Conservation (phyloP, 805 yeast genomes). For the Saturnispora bothae region DNA sequence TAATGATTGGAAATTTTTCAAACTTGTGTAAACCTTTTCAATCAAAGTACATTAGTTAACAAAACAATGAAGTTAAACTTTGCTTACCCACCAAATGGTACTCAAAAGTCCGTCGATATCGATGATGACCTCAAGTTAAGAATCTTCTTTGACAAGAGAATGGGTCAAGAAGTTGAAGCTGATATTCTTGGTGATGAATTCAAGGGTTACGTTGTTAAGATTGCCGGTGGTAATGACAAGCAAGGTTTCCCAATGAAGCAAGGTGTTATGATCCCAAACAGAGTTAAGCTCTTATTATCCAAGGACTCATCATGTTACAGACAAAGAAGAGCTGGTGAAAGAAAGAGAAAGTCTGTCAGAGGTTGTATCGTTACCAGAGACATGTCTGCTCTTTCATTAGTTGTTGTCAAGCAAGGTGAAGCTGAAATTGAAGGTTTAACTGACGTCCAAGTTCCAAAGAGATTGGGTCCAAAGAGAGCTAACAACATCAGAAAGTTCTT, state of each 20-base stretch:
- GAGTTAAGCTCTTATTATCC: slow-evolving; percentile 91
- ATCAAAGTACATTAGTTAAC: not conserved
- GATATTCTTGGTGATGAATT: slow-evolving; percentile 97
- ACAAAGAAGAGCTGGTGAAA: slow-evolving; percentile 99
- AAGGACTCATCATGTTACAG: slow-evolving; percentile 98
- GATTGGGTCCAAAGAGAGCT: slow-evolving; percentile 99
- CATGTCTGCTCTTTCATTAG: slow-evolving; percentile 88
- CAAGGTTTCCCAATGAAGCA: slow-evolving; percentile 99
- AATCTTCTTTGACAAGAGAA: slow-evolving; percentile 97
- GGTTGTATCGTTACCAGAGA: slow-evolving; percentile 98
- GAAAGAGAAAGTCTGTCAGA: slow-evolving; percentile 99
- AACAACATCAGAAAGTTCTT: slow-evolving; percentile 99
- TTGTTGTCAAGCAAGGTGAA: slow-evolving; percentile 96
- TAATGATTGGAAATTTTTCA: slow-evolving; percentile 1
- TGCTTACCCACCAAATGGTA: slow-evolving; percentile 99
- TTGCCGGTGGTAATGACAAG: slow-evolving; percentile 99
- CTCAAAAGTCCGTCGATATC: slow-evolving; percentile 94
- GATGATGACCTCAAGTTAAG: slow-evolving; percentile 99
- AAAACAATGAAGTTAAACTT: slow-evolving; percentile 67
- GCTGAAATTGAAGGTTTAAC: slow-evolving; percentile 92
- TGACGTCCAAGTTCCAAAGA: slow-evolving; percentile 90
- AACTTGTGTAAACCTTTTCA: not conserved
- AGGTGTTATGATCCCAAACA: slow-evolving; percentile 99
- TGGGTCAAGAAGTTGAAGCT: slow-evolving; percentile 99
- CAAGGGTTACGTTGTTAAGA: slow-evolving; percentile 98